These are phyloP conservation scores for Leccinum boreale DNA, from an alignment of 768 basidiomycete genomes.

Conservation along the genomic window DNA sequence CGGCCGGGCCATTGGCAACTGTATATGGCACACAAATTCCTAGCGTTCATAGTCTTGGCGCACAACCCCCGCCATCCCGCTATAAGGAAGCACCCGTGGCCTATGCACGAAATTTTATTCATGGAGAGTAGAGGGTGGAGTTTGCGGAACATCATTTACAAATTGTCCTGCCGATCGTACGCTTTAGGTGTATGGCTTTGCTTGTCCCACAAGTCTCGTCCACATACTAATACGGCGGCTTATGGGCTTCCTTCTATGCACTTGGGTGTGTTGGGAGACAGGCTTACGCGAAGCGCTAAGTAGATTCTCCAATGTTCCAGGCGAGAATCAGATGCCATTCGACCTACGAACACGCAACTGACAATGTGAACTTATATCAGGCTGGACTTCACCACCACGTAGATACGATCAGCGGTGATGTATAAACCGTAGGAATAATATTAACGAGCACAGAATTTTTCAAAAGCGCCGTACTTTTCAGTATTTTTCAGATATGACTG, in stretches of 20 bases:
- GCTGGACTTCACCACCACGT: not conserved
- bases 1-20: not conserved
- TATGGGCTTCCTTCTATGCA: not conserved
- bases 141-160: too few relatives aligned
- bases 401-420: not conserved
- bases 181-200: not conserved
- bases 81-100: not conserved
- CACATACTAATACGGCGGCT: not conserved
- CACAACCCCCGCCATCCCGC: not conserved
- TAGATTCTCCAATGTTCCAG: not conserved
- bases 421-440: not conserved
- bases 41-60: not conserved
- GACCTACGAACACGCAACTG: not conserved
- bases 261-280: not conserved
- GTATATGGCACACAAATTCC: too few relatives aligned
- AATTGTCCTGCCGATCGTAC: not conserved
- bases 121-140: too few relatives aligned
- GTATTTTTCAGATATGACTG: slow-evolving; percentile 72
- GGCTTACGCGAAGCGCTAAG: not conserved
- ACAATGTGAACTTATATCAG: not conserved
- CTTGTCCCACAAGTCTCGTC: not conserved
- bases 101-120: too few relatives aligned
- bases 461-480: slow-evolving; percentile 22
- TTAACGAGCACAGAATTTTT: not conserved
- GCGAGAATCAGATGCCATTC: not conserved